Conservation (phyloP, 1,284 basidiomycete genomes). For the Puccinia triticina region DNA sequence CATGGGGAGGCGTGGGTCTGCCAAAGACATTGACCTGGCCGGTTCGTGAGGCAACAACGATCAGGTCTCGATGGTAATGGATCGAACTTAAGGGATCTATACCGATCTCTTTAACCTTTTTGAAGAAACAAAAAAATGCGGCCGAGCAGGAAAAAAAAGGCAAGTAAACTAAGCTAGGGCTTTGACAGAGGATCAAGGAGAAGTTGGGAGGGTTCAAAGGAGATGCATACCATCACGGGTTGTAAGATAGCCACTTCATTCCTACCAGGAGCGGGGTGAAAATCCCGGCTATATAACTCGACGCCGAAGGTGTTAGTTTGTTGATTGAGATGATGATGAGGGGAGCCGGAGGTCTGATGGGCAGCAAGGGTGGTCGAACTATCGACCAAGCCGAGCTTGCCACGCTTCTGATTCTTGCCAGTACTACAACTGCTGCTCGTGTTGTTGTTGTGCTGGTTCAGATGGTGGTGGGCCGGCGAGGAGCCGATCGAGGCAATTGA, state of each 20-base stretch:
- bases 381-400: background rate
- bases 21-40: slow-evolving; percentile 31
- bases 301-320: slow-evolving; percentile 65
- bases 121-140: background rate
- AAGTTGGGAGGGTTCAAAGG: background rate
- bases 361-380: slow-evolving; percentile 7
- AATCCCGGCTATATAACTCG: slow-evolving; percentile 64
- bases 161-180: background rate
- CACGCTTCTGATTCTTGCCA: background rate
- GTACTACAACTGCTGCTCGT: slow-evolving; percentile 45
- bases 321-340: slow-evolving; percentile 72
- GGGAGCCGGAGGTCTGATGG: slow-evolving; percentile 62
- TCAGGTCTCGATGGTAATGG: slow-evolving; percentile 19
- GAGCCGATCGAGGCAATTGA: slow-evolving; percentile 59
- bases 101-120: slow-evolving; percentile 46
- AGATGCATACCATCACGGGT: slow-evolving; percentile 72
- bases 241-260: slow-evolving; percentile 88
- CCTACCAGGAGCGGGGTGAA: slow-evolving; percentile 81
- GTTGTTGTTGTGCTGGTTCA: background rate
- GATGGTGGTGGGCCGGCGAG: slow-evolving; percentile 35
- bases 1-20: slow-evolving; percentile 13
- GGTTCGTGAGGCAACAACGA: slow-evolving; percentile 9
- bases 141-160: background rate
- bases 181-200: background rate
- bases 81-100: slow-evolving; percentile 34